Evolutionary conservation across 805 yeast genomes (phyloP), one percentile per base, ranked within the genome.

Genomic region (Candida mattraensis): DNA sequence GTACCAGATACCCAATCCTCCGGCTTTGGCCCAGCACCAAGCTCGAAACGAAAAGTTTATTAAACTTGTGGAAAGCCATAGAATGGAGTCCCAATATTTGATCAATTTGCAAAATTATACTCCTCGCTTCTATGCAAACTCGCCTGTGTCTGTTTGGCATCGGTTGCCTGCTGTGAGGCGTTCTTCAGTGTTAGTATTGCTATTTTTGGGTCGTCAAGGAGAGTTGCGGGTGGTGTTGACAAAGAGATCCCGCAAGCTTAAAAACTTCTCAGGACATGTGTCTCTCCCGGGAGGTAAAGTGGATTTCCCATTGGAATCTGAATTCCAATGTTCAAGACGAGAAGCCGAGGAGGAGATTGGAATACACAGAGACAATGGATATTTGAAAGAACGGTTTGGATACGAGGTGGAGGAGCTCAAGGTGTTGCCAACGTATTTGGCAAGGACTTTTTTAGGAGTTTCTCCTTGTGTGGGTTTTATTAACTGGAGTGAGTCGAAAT

Each of bases 261-360:
- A 78, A 31, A 76, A 76, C 35, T 89, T 88, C 62, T 83, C 93
- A 0, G 96, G 97, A 5, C 96, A 89, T 57, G 84, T 85, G 5
- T 87, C 96, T 2, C 67, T 89, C 7, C 98, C 98, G 4, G 98
- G 98, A 3, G 98, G 97, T 7, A 86, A 83, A 53, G 88, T 95
- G 4, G 97, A 89, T 57, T 54, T 48, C 26, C 77, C 72, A 0
- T 65, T 73, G 13, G 87, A 87, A 48, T 60, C 72, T 10, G 86
- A 84, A 39, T 80, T 83, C 70, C 72, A 74, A 28, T 81, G 83
- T 24, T 83, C 96, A 0, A 67, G 94, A 40, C 66, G 98, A 20
- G 98, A 89, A 58, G 78, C 88, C 43, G 74, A 71, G 37, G 98
- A 89, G 55, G 98, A 89, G 56, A 85, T 89, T 32, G 96, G 96